Conservation (phyloP, 176 grass and related monocot species). For the Rhynchospora tenuis region DNA sequence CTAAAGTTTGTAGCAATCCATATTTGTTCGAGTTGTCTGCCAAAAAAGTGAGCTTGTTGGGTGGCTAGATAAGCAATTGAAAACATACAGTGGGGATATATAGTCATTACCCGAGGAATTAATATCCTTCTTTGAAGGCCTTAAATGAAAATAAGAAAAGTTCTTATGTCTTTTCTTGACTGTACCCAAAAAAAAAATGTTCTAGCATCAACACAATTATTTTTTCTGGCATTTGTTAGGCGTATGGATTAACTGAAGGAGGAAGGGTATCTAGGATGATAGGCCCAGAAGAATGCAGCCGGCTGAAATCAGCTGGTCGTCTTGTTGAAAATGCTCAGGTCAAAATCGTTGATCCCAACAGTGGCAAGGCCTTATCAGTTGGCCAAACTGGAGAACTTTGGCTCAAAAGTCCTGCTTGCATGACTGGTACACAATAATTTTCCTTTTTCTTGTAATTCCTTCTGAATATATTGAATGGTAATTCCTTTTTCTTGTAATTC, state of each 20-base stretch:
- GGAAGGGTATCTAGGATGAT: slow-evolving; percentile 56
- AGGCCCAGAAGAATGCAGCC: slow-evolving; percentile 37
- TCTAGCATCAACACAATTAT: not conserved
- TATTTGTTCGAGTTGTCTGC: not conserved
- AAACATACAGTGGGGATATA: not conserved
- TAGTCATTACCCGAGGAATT: not conserved
- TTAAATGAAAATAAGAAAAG: not conserved
- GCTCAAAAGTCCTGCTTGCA: slow-evolving; percentile 45
- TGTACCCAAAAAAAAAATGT: not conserved
- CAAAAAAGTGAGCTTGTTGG: not conserved
- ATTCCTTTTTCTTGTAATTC: not conserved
- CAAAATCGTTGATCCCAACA: slow-evolving; percentile 46
- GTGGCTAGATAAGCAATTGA: not conserved
- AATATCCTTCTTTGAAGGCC: not conserved
- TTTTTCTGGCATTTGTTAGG: slow-evolving; percentile 18
- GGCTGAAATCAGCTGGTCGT: slow-evolving; percentile 43
- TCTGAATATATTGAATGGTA: not conserved
- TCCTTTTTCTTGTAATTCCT: not conserved
- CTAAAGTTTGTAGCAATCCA: not conserved
- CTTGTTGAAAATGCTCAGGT: slow-evolving; percentile 31
- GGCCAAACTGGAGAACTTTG: slow-evolving; percentile 54
- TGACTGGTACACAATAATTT: slow-evolving; percentile 35
- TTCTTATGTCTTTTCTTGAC: not conserved
- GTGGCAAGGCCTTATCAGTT: slow-evolving; percentile 26
- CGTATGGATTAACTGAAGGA: slow-evolving; percentile 57